These are phyloP conservation scores for Kodamaea kaohsiungensis DNA, from an alignment of 805 yeast genomes.

Conservation along the genomic window DNA sequence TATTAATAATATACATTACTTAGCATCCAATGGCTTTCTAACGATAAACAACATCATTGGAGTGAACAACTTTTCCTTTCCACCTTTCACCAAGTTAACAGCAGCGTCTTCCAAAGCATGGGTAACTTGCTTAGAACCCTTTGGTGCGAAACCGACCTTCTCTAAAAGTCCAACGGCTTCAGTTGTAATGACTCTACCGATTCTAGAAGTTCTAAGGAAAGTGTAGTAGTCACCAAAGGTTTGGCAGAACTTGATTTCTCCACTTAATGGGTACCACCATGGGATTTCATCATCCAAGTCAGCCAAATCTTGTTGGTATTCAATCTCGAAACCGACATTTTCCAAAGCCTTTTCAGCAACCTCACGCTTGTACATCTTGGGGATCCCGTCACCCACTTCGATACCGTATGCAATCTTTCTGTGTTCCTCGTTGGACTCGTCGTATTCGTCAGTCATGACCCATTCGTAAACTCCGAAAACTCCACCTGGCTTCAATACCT, in stretches of 20 bases:
- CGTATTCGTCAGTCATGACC: slow-evolving; percentile 97
- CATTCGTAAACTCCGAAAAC: slow-evolving; percentile 97
- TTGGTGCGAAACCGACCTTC: slow-evolving; percentile 83
- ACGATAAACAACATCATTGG: slow-evolving; percentile 96
- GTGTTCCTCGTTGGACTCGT: slow-evolving; percentile 83
- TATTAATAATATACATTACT: background rate
- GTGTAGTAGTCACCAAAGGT: slow-evolving; percentile 75
- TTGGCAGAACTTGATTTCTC: slow-evolving; percentile 90
- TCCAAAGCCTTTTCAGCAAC: slow-evolving; percentile 88
- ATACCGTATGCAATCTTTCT: slow-evolving; percentile 95
- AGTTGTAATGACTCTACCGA: slow-evolving; percentile 88
- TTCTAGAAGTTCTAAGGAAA: slow-evolving; percentile 78
- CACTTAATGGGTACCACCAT: slow-evolving; percentile 96
- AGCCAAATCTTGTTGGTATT: slow-evolving; percentile 79
- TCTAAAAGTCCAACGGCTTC: slow-evolving; percentile 80
- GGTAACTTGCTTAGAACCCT: slow-evolving; percentile 86
- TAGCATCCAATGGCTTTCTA: slow-evolving; percentile 61
- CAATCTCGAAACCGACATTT: slow-evolving; percentile 83
- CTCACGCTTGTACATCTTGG: slow-evolving; percentile 85
- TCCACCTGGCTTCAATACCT: slow-evolving; percentile 97
- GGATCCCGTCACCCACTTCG: slow-evolving; percentile 98
- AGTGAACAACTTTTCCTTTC: slow-evolving; percentile 83
- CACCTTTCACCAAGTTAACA: slow-evolving; percentile 91
- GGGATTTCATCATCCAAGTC: slow-evolving; percentile 81
- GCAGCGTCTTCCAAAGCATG: slow-evolving; percentile 96